These are phyloP conservation scores for Calocybe cyanea DNA, from an alignment of 768 basidiomycete species.

Conservation along the genomic window DNA sequence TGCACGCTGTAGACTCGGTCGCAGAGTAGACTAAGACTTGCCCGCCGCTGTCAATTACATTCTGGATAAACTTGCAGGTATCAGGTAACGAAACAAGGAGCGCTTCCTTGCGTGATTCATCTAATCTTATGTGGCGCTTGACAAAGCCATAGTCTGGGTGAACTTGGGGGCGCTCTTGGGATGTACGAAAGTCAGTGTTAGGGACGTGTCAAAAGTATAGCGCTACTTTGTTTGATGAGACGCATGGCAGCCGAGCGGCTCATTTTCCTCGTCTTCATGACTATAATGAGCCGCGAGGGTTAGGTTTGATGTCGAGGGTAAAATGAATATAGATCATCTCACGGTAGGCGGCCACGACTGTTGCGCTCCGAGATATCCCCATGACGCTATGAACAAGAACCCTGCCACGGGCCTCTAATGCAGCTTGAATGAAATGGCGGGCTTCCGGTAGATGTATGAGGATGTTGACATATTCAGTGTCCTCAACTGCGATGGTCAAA, in stretches of 20 bases:
- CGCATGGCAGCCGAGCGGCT: constrained; percentile 41
- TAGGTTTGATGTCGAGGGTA: not conserved
- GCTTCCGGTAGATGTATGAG: constrained; percentile 60
- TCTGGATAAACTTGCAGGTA: constrained; percentile 41
- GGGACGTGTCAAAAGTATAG: not conserved
- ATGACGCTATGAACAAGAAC: constrained; percentile 73
- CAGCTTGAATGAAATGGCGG: constrained; percentile 59
- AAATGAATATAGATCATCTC: constrained; percentile 21
- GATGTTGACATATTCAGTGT: constrained; percentile 48
- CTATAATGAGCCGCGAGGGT: constrained; percentile 21
- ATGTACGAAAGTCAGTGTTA: constrained; percentile 2
- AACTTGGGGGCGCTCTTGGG: constrained; percentile 33
- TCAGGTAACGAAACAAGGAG: constrained; percentile 44
- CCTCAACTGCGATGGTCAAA: constrained; percentile 36
- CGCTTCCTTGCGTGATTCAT: constrained; percentile 32
- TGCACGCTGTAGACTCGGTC: constrained; percentile 52
- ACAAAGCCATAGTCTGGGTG: constrained; percentile 54
- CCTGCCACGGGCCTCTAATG: constrained; percentile 46
- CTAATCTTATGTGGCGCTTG: constrained; percentile 45
- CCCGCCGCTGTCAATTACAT: constrained; percentile 36
- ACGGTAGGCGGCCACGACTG: constrained; percentile 56
- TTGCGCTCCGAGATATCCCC: constrained; percentile 68
- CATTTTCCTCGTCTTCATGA: constrained; percentile 46
- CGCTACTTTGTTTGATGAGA: constrained; percentile 46
- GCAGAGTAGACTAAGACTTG: constrained; percentile 52